Percentiles rank a stretch among this genome's conserved stretches.
phyloP scores from a whole-genome alignment of 2,329 filamentous ascomycete genomes.

The Sporothrix euskadiensis region DNA sequence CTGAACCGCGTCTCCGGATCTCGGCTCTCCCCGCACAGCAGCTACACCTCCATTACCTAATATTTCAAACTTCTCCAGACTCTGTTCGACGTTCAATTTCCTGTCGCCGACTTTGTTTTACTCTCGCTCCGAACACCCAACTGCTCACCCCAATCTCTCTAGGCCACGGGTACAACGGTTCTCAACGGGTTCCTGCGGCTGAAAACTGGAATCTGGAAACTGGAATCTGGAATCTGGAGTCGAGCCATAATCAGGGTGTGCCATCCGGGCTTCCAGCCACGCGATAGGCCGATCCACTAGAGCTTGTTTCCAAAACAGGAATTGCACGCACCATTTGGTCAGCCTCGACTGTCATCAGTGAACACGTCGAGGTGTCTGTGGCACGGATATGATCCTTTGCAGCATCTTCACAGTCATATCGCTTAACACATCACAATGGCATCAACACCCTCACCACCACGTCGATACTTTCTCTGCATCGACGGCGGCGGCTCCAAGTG shows the following conservation, averaged over 20 bases:
- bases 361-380: too few relatives aligned
- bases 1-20: not conserved
- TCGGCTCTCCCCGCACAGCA: not conserved
- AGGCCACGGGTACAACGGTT: not conserved
- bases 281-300: not conserved
- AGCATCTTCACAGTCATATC: too few relatives aligned
- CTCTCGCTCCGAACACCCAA: not conserved
- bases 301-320: too few relatives aligned
- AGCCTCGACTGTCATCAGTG: too few relatives aligned
- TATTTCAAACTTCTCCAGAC: not conserved
- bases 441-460: not conserved
- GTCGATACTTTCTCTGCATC: constrained; percentile 32
- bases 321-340: too few relatives aligned
- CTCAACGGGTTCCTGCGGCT: not conserved
- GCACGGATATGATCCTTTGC: too few relatives aligned
- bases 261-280: not conserved
- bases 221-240: not conserved
- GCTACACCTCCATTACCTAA: constrained; percentile 6
- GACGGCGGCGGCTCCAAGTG: constrained; percentile 48
- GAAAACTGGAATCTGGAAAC: not conserved
- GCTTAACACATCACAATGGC: not conserved
- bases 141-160: not conserved
- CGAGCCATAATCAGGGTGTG: not conserved
- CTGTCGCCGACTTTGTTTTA: not conserved
- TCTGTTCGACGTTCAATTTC: not conserved